Evolutionary conservation across 75 land plant genomes (phyloP).

Genomic region (Picea sitchensis): DNA sequence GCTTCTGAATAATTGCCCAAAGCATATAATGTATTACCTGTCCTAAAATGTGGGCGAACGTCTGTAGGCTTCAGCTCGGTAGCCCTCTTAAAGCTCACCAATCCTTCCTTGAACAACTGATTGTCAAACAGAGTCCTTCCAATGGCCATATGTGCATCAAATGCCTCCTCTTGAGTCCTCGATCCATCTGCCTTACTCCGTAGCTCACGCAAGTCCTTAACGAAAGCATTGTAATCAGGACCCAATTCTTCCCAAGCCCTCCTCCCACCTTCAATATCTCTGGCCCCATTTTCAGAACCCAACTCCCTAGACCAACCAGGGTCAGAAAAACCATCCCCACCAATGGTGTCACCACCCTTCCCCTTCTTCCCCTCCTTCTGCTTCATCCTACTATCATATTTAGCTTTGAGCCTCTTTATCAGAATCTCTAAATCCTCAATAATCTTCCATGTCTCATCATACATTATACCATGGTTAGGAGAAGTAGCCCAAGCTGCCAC

Average conservation of each 20-base stretch:
- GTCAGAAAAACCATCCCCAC: slow-evolving; percentile 38
- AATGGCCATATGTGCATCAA: slow-evolving; percentile 95
- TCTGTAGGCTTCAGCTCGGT: slow-evolving; percentile 78
- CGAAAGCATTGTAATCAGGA: slow-evolving; percentile 42
- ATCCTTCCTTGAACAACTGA: slow-evolving; percentile 66
- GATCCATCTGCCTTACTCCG: slow-evolving; percentile 66
- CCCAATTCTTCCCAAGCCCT: slow-evolving; percentile 54
- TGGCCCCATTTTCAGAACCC: slow-evolving; percentile 34
- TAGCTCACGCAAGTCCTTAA: slow-evolving; percentile 59
- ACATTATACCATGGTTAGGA: slow-evolving; percentile 69
- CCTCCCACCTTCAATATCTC: slow-evolving; percentile 28
- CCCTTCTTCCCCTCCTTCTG: slow-evolving; percentile 54
- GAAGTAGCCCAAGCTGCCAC: slow-evolving; percentile 48
- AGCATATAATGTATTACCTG: slow-evolving; percentile 79
- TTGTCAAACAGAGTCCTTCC: slow-evolving; percentile 87
- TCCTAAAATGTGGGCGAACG: slow-evolving; percentile 76
- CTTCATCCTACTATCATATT: slow-evolving; percentile 44
- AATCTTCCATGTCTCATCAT: slow-evolving; percentile 85
- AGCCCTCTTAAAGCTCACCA: slow-evolving; percentile 77
- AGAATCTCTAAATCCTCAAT: slow-evolving; percentile 87
- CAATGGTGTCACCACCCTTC: slow-evolving; percentile 3
- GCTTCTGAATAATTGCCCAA: slow-evolving; percentile 68
- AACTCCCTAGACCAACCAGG: slow-evolving; percentile 66
- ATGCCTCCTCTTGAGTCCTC: slow-evolving; percentile 82
- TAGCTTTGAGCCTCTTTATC: slow-evolving; percentile 65